phyloP scores from a whole-genome alignment of 2,329 filamentous ascomycete species.

The Whalleya microplaca region DNA sequence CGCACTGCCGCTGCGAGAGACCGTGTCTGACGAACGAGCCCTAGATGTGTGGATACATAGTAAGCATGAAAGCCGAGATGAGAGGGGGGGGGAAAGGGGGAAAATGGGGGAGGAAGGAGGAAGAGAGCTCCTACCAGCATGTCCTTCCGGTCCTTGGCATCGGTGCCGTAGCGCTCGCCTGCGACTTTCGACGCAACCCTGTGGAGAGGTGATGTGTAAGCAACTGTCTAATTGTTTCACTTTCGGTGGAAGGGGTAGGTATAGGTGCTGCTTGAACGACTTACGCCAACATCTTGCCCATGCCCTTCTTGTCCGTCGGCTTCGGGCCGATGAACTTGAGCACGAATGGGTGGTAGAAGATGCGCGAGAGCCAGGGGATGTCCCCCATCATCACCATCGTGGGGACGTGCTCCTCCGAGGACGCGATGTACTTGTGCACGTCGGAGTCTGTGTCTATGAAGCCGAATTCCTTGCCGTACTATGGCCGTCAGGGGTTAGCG shows the following conservation, averaged over 20 bases:
- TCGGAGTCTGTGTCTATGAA: slow-evolving; percentile 48
- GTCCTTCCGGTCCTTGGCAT: slow-evolving; percentile 48
- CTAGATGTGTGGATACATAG: slow-evolving; percentile 3
- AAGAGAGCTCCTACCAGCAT: slow-evolving; percentile 48
- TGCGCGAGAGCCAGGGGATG: slow-evolving; percentile 45
- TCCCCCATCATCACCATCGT: slow-evolving; percentile 44
- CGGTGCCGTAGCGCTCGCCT: slow-evolving; percentile 45
- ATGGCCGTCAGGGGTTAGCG: background rate
- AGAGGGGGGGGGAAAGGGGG: background rate
- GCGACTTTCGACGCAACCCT: slow-evolving; percentile 51
- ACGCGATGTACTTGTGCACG: slow-evolving; percentile 47
- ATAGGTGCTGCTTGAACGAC: slow-evolving; percentile 3
- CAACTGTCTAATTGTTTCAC: background rate
- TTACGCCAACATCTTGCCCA: slow-evolving; percentile 36
- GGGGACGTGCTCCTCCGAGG: slow-evolving; percentile 42
- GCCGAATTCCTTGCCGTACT: slow-evolving; percentile 52
- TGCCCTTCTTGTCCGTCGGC: slow-evolving; percentile 36
- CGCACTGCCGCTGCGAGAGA: slow-evolving; percentile 17
- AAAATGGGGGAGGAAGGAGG: background rate
- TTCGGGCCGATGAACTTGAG: slow-evolving; percentile 42
- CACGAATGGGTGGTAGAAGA: slow-evolving; percentile 38
- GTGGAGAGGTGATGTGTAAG: slow-evolving; percentile 27
- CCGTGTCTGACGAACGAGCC: slow-evolving; percentile 28
- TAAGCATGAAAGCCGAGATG: background rate
- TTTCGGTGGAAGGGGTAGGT: background rate